Percentiles rank a stretch among this genome's conserved stretches.
Conservation (phyloP, 768 basidiomycete species). For the Podaxis mareebaensis region DNA sequence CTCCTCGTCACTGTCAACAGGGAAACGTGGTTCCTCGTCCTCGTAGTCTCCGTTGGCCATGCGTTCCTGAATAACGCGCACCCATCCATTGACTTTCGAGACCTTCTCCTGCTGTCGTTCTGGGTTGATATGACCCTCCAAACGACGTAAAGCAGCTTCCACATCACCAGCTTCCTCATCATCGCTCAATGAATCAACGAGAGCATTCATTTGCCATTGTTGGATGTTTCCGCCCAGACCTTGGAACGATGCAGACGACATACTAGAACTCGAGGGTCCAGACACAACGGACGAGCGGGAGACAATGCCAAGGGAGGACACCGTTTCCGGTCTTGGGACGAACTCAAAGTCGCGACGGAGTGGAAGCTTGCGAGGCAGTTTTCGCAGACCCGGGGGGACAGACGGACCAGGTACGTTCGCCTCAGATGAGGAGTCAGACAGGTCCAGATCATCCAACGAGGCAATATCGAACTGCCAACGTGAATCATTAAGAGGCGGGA, state of each 20-base stretch:
- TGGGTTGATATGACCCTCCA: constrained; percentile 86
- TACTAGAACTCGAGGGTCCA: constrained; percentile 41
- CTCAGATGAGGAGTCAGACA: constrained; percentile 77
- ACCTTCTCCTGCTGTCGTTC: constrained; percentile 69
- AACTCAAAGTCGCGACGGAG: constrained; percentile 82
- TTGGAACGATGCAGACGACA: constrained; percentile 39
- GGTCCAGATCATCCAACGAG: constrained; percentile 76
- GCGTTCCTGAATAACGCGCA: constrained; percentile 68
- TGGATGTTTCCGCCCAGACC: constrained; percentile 54
- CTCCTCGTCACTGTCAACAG: constrained; percentile 47
- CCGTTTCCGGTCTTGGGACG: constrained; percentile 61
- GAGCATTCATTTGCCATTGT: constrained; percentile 83
- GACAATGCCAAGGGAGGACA: constrained; percentile 78
- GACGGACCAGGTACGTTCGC: constrained; percentile 38
- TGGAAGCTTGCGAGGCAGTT: constrained; percentile 60
- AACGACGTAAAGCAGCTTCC: constrained; percentile 73
- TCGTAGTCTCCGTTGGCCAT: constrained; percentile 65
- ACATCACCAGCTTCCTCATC: constrained; percentile 79
- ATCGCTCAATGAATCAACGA: constrained; percentile 73
- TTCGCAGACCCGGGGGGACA: constrained; percentile 55
- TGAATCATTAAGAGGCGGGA: constrained; percentile 37
- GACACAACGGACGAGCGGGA: constrained; percentile 62
- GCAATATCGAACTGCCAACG: constrained; percentile 72
- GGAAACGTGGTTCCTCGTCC: constrained; percentile 59
- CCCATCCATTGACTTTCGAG: constrained; percentile 82